phyloP scores from a whole-genome alignment of 2,329 filamentous ascomycete genomes.

The Verticillium klebahnii region DNA sequence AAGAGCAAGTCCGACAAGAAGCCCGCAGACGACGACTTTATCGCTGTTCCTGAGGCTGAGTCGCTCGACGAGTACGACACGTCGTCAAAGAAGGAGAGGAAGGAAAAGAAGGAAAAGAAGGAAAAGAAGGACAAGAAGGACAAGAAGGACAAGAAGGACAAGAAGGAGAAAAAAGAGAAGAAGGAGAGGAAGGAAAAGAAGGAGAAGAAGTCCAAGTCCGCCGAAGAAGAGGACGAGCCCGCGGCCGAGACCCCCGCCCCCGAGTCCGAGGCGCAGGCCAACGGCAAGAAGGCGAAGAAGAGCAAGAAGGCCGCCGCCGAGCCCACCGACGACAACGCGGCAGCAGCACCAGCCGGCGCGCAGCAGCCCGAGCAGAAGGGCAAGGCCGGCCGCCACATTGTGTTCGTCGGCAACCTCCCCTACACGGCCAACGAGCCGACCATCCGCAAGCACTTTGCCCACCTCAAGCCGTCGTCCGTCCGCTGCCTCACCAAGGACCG shows the following conservation, averaged over 20 bases:
- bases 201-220: slow-evolving; percentile 28
- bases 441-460: slow-evolving; percentile 71
- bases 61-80: slow-evolving; percentile 8
- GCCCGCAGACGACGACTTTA: slow-evolving; percentile 17
- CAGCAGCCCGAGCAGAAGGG: not conserved
- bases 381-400: slow-evolving; percentile 61
- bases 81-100: slow-evolving; percentile 16
- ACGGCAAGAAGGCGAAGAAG: slow-evolving; percentile 4
- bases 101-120: slow-evolving; percentile 20
- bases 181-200: slow-evolving; percentile 21
- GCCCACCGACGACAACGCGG: slow-evolving; percentile 2
- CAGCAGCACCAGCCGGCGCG: slow-evolving; percentile 2
- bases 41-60: slow-evolving; percentile 6
- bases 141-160: slow-evolving; percentile 12
- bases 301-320: slow-evolving; percentile 12
- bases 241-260: slow-evolving; percentile 4
- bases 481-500: slow-evolving; percentile 69
- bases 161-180: slow-evolving; percentile 13
- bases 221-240: slow-evolving; percentile 4
- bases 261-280: slow-evolving; percentile 4
- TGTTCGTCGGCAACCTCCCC: slow-evolving; percentile 84
- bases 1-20: slow-evolving; percentile 16
- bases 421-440: slow-evolving; percentile 70
- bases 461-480: slow-evolving; percentile 64
- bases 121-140: slow-evolving; percentile 23